Evolutionary conservation across 148 eudicot species (phyloP), one percentile per base, ranked within the genome.

Genomic region (Oxyria digyna): DNA sequence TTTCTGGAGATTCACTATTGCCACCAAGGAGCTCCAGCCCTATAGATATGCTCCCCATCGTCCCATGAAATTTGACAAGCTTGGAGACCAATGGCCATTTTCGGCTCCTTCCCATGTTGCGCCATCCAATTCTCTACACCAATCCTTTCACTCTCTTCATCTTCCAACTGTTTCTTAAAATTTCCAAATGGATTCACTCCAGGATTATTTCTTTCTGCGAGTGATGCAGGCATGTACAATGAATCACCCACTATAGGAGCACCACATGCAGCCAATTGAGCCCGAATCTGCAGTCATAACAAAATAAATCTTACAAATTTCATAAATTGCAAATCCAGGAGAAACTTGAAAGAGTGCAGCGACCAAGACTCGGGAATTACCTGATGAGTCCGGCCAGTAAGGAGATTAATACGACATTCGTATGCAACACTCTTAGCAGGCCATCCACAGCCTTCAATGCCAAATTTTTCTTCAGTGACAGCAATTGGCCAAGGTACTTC

Each of bases 321-420:
- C 21, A 59, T 12, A 13, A 29, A 29, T 6, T 3, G 20, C 65
- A 59, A 27, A 59, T 3, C 62, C 9, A 31, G 38, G 38, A 29
- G 14, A 29, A 31, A 59, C 35, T 59, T 27, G 35, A 38, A 59
- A 59, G 20, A 59, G 10, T 29, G 35, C 38, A 59, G 9, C 6
- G 38, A n/a, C 35, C 38, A 29, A 14, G 65, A 59, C 8, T 27
- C 18, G 2, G 37, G 11, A 6, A 54, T 38, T 82, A 94, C 98
- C 98, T 94, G 98, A 78, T 93, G 98, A 50, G 97, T 94, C 38
- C 89, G 87, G 43, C 98, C 98, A 15, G 98, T 94, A 78, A 90
- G 75, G 69, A 94, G 92, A 82, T 85, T 85, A 70, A 93, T 80
- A 49, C 79, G 85, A 69, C 98, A 93, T 81, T 93, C 96, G 26